Evolutionary conservation across 2,329 filamentous ascomycete species (phyloP), one percentile per base, ranked within the genome.

Genomic region (Alternaria angustiovoidea): DNA sequence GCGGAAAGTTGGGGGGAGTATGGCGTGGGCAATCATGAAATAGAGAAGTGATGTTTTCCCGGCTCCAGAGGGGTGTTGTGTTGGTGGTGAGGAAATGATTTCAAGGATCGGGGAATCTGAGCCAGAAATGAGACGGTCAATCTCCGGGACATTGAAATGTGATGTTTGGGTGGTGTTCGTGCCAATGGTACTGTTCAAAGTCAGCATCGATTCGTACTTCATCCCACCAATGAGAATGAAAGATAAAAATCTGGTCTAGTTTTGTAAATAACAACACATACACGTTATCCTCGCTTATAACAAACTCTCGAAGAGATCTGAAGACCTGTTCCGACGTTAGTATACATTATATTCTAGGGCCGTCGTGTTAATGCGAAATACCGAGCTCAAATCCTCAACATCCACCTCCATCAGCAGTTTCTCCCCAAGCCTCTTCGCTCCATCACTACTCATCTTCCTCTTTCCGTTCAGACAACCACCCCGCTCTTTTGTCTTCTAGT

Each of bases 31-130:
- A 28, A 81, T 81, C 41, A 89, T 74, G 60, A 85, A 81, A 75
- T 89, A 87, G 36, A 89, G 77, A 0, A 90, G 71, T 36, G 86
- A 83, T 1, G 87, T 86, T 74, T 88, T 89, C 9, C 87, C 88
- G 11, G 81, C 78, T 26, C 81, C 82, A 4, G 86, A 73, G 9
- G 69, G 62, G 43, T 75, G 70, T 52, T 73, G 60, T 78, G 12
- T 57, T 32, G 62, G 28, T 48, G 78, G 77, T 36, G 79, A 75
- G 51, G 85, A 86, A 20, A 83, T 80, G 46, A 89, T 78, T 69
- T 89, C 86, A 51, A 89, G 65, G 5, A 75, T 57, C n/a, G 68
- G 64, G n/a, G 58, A 39, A 1, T 24, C 38, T 28, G 53, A 34
- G 14, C 49, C 48, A 47, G 60, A 26, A 4, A 80, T 42, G 14